Evolutionary conservation across 1,284 basidiomycete genomes (phyloP).

Genomic region (Irpex sp.): DNA sequence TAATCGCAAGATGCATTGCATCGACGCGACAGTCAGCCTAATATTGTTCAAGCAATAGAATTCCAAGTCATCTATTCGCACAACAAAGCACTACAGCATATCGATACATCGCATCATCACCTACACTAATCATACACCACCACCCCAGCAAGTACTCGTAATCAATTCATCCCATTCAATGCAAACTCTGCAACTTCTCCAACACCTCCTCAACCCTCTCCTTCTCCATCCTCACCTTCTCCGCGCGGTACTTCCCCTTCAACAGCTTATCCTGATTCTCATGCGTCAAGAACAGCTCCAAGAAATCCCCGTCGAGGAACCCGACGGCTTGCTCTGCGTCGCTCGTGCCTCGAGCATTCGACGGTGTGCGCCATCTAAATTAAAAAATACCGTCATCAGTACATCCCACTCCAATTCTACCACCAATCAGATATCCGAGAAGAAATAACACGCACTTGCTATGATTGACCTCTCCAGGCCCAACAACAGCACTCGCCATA

Average conservation of each 20-base stretch:
- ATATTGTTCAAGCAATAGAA: background rate
- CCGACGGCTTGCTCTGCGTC: constrained; percentile 56
- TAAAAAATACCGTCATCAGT: background rate
- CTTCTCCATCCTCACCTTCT: constrained; percentile 41
- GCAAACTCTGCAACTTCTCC: constrained; percentile 58
- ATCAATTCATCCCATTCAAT: constrained; percentile 30
- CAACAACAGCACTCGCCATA: constrained; percentile 48
- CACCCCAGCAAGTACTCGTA: background rate
- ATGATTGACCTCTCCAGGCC: constrained; percentile 59
- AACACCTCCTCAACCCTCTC: constrained; percentile 45
- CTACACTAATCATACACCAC: background rate
- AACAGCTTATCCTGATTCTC: constrained; percentile 38
- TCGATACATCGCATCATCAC: background rate
- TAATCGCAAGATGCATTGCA: too few relatives aligned
- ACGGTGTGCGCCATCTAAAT: constrained; percentile 63
- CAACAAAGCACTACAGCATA: background rate
- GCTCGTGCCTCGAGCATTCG: constrained; percentile 46
- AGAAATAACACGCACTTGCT: constrained; percentile 43
- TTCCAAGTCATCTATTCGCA: background rate
- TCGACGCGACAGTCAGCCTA: too few relatives aligned
- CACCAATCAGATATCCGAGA: background rate
- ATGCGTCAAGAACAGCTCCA: constrained; percentile 61
- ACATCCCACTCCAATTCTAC: background rate
- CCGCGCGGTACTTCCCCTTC: constrained; percentile 48
- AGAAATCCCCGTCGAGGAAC: constrained; percentile 87